Percentiles rank a stretch among this genome's conserved stretches.
Evolutionary conservation across 345 rosid genomes (phyloP).

Genomic region (Tarenaya hassleriana): DNA sequence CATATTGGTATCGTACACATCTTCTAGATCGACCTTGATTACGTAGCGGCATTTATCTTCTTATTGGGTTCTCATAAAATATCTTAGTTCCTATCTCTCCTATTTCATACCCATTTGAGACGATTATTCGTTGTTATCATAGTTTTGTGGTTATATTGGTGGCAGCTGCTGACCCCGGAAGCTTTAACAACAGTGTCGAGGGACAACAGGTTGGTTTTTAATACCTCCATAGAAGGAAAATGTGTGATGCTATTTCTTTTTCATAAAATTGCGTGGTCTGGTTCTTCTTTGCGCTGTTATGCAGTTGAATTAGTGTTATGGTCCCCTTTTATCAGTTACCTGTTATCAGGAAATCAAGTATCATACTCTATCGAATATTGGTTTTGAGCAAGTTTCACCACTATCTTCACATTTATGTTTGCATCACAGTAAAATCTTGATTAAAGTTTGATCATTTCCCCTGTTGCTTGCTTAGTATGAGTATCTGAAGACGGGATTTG

Average conservation of each 20-base stretch:
- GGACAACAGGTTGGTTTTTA: slow-evolving; percentile 59
- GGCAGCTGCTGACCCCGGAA: slow-evolving; percentile 66
- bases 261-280: neutral
- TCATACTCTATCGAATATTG: neutral
- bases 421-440: neutral
- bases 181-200: slow-evolving; percentile 83
- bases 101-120: neutral
- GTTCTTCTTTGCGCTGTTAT: no score
- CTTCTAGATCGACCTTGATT: slow-evolving; percentile 12
- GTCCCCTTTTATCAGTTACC: no score
- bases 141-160: slow-evolving; percentile 1
- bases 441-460: neutral
- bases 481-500: slow-evolving; percentile 16
- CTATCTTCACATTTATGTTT: neutral
- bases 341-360: neutral
- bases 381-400: neutral
- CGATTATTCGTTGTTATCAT: neutral
- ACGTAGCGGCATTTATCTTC: neutral
- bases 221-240: neutral
- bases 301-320: no score
- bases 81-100: neutral
- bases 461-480: slow-evolving; percentile 3
- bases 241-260: neutral
- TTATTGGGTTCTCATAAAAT: slow-evolving; percentile 16
- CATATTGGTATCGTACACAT: neutral